Evolutionary conservation across 192 early-diverging fungal genomes (phyloP), one percentile per base, ranked within the genome.

Genomic region (Thoreauomyces humboldtii): DNA sequence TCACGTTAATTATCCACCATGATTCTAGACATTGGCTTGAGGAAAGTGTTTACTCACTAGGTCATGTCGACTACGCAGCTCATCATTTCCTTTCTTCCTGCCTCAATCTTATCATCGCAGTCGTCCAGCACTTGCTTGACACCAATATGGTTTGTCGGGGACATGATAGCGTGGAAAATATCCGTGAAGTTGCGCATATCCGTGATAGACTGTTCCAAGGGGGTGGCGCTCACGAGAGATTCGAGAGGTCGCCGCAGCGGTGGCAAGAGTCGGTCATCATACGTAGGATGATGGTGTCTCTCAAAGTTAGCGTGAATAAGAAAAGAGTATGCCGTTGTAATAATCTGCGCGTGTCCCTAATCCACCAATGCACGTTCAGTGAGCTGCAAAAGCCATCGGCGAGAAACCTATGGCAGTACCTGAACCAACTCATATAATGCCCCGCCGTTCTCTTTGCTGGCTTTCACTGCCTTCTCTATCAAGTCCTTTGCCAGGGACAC

Each of bases 301-400:
- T 74, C 75, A 54, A 70, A 68, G 59, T 79, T 79, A 21, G 77
- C 81, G 11, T 72, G 57, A 25, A 76, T 62, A 0, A 72, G 50
- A 12, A 78, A 64, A n/a, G 75, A 47, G 21, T 67, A 60, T 1
- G 81, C 72, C 4, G 63, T 75, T 0, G 21, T 45, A 36, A 82
- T 67, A 7, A 64, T 51, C 31, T 64, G 52, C 15, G 67, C 56
- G 51, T 82, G 70, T n/a, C 59, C 72, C 67, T 77, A 57, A n/a
- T n/a, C n/a, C n/a, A n/a, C n/a, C n/a, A n/a, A n/a, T n/a, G n/a
- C n/a, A n/a, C n/a, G n/a, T n/a, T n/a, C n/a, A n/a, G n/a, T n/a
- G n/a, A n/a, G n/a, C n/a, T n/a, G n/a, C 3, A 17, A 6, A 24
- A 1, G 19, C 37, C 4, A 1, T 59, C 17, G 15, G 3, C 17